These are phyloP conservation scores for Colletotrichum cordylinicola DNA, from an alignment of 2,329 filamentous ascomycete genomes.

Conservation along the genomic window DNA sequence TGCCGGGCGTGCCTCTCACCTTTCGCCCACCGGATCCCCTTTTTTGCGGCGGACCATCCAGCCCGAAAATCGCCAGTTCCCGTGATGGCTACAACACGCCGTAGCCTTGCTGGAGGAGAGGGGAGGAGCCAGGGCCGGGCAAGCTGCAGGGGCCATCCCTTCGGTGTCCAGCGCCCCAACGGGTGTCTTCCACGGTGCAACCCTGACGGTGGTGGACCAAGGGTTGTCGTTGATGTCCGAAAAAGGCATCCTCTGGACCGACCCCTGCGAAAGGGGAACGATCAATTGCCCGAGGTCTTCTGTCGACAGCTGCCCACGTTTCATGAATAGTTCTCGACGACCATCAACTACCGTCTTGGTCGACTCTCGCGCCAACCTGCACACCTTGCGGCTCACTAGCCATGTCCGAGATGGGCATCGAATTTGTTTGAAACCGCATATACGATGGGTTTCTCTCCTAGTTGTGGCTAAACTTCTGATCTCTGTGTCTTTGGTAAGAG, in stretches of 20 bases:
- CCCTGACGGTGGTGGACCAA: slow-evolving; percentile 11
- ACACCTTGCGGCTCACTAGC: neutral
- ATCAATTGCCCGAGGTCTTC: neutral
- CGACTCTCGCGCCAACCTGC: neutral
- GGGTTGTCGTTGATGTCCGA: neutral
- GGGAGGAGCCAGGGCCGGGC: neutral
- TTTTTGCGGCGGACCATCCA: neutral
- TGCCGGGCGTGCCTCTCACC: neutral
- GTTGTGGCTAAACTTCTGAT: neutral
- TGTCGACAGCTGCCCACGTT: neutral
- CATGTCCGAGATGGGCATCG: neutral
- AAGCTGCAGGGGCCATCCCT: neutral
- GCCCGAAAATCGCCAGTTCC: neutral
- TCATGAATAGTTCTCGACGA: neutral
- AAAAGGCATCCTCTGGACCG: neutral
- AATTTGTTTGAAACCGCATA: neutral
- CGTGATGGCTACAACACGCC: neutral
- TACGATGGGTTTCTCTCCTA: neutral
- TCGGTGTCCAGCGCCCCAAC: neutral
- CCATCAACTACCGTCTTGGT: neutral
- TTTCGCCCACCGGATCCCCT: neutral
- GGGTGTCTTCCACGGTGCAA: slow-evolving; percentile 12
- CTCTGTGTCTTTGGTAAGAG: neutral
- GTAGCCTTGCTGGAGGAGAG: neutral
- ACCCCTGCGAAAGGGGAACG: neutral